Conservation (phyloP, 805 yeast genomes). For the Yamadazyma sp. region DNA sequence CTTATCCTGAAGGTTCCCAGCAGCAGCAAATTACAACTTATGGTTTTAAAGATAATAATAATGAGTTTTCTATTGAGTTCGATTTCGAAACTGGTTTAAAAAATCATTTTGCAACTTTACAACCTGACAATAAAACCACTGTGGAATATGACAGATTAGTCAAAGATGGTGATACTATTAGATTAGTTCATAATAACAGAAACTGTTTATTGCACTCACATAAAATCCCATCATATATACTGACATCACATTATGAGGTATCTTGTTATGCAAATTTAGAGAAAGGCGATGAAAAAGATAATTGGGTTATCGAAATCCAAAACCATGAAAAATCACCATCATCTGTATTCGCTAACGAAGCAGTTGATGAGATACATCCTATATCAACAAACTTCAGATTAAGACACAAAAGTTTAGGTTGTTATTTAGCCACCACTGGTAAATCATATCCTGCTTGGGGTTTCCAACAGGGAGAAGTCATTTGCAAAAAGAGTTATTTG, state of each 20-base stretch:
- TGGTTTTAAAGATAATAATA: conserved; percentile 83
- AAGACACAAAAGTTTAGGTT: conserved; percentile 58
- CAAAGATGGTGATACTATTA: conserved; percentile 61
- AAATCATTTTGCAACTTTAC: conserved; percentile 30
- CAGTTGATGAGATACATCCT: conserved; percentile 58
- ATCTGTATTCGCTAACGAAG: conserved; percentile 45
- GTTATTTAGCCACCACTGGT: conserved; percentile 78
- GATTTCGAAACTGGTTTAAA: conserved; percentile 41
- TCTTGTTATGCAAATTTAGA: conserved; percentile 78
- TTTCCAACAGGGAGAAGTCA: conserved; percentile 77
- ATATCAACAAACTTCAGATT: conserved; percentile 71
- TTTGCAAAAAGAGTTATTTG: conserved; percentile 55
- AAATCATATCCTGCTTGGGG: conserved; percentile 77
- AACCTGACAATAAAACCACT: conserved; percentile 18
- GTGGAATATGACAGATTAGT: conserved; percentile 31
- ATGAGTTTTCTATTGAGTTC: conserved; percentile 73
- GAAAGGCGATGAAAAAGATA: conserved; percentile 76
- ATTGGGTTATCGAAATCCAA: conserved; percentile 86
- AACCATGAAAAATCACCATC: conserved; percentile 49
- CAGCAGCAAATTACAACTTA: conserved; percentile 96
- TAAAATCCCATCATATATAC: conserved; percentile 68
- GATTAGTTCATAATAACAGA: conserved; percentile 69
- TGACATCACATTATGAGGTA: conserved; percentile 71
- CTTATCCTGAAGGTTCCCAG: conserved; percentile 85
- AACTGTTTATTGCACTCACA: conserved; percentile 84